phyloP scores from a whole-genome alignment of 345 rosid species.

The Lepidium didymum region DNA sequence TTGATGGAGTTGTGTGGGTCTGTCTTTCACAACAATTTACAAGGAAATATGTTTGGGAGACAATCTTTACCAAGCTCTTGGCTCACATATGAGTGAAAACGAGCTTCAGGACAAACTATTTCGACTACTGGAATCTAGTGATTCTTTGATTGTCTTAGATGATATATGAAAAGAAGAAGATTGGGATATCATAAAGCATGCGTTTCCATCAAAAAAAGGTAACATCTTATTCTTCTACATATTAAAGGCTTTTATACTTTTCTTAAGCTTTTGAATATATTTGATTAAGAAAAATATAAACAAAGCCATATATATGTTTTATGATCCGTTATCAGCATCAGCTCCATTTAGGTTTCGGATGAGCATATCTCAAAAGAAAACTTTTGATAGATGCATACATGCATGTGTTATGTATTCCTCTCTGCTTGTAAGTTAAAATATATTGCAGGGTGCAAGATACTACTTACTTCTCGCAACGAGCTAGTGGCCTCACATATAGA shows the following conservation, averaged over 20 bases:
- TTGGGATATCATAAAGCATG: conserved; percentile 21
- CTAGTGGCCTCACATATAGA: not conserved
- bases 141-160: conserved; percentile 36
- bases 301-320: too few relatives aligned
- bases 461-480: conserved; percentile 39
- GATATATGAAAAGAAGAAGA: conserved; percentile 32
- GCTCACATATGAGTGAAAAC: not conserved
- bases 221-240: too few relatives aligned
- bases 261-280: too few relatives aligned
- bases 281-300: too few relatives aligned
- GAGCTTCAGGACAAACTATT: conserved; percentile 10
- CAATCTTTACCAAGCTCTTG: conserved; percentile 22
- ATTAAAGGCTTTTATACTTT: too few relatives aligned
- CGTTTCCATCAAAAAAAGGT: conserved; percentile 20
- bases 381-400: not conserved
- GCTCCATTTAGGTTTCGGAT: too few relatives aligned
- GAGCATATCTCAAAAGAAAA: too few relatives aligned
- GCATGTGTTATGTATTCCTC: too few relatives aligned
- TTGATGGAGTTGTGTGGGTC: conserved; percentile 27
- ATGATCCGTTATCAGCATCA: too few relatives aligned
- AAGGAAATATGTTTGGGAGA: conserved; percentile 17
- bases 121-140: not conserved
- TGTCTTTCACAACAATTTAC: conserved; percentile 31
- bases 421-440: too few relatives aligned
- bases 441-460: conserved; percentile 14